Base-by-base conservation (phyloP, 2,329 filamentous ascomycete genomes). In the Graphiopsis chlorocephala region DNA sequence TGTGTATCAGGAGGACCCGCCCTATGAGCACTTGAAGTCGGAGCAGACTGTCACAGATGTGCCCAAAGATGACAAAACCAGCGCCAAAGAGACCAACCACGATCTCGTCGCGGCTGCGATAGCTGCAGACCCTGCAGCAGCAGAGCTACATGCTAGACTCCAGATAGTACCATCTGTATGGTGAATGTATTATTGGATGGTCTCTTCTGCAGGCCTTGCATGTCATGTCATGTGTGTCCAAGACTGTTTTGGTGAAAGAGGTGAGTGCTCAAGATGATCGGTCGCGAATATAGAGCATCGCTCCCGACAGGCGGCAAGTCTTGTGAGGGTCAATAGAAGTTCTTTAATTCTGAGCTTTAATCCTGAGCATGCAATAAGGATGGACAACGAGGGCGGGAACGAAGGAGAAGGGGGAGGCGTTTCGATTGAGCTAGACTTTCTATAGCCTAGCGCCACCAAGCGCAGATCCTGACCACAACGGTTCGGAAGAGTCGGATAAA, bases 1-100 rank as follows among this genome's bases (percentile, higher is more conserved):
- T 69, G 82, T 86, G 1, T 89, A 88, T 68, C 74, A 82, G 64
- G 85, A 88, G 69, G 83, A 86, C 31, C 62, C 70, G 26, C 75
- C 78, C 4, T 79, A 77, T 65, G n/a, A 57, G 17, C 33, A 52
- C n/a, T 28, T n/a, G 12, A 26, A 23, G 20, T 14, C 33, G 28
- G 29, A 60, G 25, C 14, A 15, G 11, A 20, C 14, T n/a, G 26
- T 14, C 12, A 15, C 14, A 26, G 42, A 15, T 20, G 25, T 10
- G 31, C n/a, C 20, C 17, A 14, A 38, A 35, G n/a, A 1, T 8
- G 45, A 11, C 20, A 50, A 50, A 38, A 29, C 10, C 12, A 45
- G 26, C 10, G 28, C 14, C 5, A 35, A 50, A 26, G 29, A n/a
- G 7, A 14, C 20, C n/a, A 4, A 47, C 26, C 58, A 61, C 23